Evolutionary conservation across 345 rosid species (phyloP).

Genomic region (Eucalyptus regnans): DNA sequence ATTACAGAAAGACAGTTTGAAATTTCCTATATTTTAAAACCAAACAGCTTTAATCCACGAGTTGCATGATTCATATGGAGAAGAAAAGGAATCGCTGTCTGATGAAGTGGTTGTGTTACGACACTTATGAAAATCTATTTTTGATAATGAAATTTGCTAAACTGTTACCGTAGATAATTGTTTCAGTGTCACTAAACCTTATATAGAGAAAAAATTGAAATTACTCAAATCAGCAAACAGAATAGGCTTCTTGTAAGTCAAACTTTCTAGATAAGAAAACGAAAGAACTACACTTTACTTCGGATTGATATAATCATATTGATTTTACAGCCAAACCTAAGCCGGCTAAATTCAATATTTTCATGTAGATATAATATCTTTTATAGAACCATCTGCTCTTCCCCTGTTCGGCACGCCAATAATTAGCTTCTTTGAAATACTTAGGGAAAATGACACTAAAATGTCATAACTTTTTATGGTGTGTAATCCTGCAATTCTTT

Average conservation of each 20-base stretch:
- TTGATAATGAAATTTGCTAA: not conserved
- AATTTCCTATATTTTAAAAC: not conserved
- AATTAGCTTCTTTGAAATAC: not conserved
- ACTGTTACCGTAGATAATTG: not conserved
- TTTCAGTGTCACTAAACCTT: not conserved
- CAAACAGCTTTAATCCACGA: not conserved
- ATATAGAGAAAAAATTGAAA: not conserved
- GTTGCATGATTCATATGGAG: not conserved
- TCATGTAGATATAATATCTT: no score
- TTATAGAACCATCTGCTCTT: not conserved
- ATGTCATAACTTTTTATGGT: no score
- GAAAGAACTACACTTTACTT: not conserved
- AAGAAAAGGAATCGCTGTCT: not conserved
- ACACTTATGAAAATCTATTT: not conserved
- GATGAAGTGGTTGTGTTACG: not conserved
- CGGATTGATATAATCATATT: not conserved
- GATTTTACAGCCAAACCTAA: not conserved
- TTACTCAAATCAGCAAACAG: not conserved
- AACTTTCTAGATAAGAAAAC: not conserved
- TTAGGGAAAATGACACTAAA: not conserved
- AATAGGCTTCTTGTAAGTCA: not conserved
- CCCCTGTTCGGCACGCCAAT: not conserved
- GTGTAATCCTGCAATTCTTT: accelerated
- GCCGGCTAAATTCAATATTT: not conserved
- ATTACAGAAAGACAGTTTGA: not conserved